These are phyloP conservation scores for Thelonectria olida DNA, from an alignment of 2,329 filamentous ascomycete genomes.

Conservation along the genomic window DNA sequence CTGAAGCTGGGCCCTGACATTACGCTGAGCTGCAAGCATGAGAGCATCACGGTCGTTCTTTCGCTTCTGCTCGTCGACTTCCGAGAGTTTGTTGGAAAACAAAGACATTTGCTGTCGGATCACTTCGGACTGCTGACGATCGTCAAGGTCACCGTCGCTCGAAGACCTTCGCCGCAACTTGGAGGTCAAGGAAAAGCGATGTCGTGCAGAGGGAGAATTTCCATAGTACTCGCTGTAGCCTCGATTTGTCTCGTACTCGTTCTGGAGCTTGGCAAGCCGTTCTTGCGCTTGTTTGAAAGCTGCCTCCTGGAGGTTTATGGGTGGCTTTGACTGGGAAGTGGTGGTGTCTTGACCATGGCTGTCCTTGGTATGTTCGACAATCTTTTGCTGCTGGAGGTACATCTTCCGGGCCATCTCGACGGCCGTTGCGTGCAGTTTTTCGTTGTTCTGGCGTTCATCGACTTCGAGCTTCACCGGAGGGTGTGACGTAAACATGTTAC, in stretches of 20 bases:
- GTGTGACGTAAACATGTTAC: conserved; percentile 80
- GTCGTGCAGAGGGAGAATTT: conserved; percentile 49
- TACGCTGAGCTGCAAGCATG: conserved; percentile 81
- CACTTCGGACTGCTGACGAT: conserved; percentile 74
- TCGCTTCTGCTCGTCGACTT: conserved; percentile 78
- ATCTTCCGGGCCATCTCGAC: conserved; percentile 90
- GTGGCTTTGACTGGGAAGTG: conserved; percentile 58
- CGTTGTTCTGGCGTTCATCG: conserved; percentile 77
- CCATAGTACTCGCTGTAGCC: conserved; percentile 83
- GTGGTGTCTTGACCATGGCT: conserved; percentile 45
- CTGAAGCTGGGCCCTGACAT: conserved; percentile 82
- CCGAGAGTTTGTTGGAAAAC: conserved; percentile 73
- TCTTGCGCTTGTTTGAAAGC: conserved; percentile 89
- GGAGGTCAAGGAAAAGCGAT: conserved; percentile 60
- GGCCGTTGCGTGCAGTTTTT: conserved; percentile 82
- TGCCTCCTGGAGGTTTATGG: conserved; percentile 80
- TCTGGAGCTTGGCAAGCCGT: conserved; percentile 80
- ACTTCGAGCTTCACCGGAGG: conserved; percentile 77
- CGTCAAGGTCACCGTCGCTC: conserved; percentile 72
- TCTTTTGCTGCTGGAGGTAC: conserved; percentile 76
- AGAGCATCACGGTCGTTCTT: conserved; percentile 78
- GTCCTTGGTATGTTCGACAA: conserved; percentile 60
- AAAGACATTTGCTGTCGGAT: conserved; percentile 84
- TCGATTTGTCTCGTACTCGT: conserved; percentile 70
- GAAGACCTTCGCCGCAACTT: conserved; percentile 71